Evolutionary conservation across 352 stramenopile genomes (phyloP).

Genomic region (Pythium inflatum): DNA sequence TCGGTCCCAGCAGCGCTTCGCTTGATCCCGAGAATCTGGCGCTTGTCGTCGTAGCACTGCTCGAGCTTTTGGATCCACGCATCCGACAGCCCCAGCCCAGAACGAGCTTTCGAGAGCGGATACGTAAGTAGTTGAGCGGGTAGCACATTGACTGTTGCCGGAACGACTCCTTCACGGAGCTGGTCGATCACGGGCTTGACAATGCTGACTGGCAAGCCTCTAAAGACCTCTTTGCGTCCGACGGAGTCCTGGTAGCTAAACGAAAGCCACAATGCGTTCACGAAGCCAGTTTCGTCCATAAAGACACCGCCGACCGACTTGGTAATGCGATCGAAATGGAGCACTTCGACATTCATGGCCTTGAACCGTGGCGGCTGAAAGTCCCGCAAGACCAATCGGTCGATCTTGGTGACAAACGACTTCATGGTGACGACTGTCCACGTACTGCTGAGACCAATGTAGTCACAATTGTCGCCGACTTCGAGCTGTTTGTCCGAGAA

Average conservation of each 20-base stretch:
- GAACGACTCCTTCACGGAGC: constrained; percentile 49
- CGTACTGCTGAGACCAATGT: constrained; percentile 85
- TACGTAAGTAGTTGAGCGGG: constrained; percentile 82
- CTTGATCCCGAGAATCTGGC: constrained; percentile 88
- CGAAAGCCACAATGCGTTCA: constrained; percentile 84
- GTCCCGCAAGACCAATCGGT: constrained; percentile 80
- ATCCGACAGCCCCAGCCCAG: constrained; percentile 82
- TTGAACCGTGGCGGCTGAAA: constrained; percentile 88
- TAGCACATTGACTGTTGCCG: constrained; percentile 63
- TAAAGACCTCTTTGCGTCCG: constrained; percentile 85
- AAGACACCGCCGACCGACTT: constrained; percentile 87
- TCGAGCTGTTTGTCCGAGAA: constrained; percentile 68
- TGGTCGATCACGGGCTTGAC: constrained; percentile 69
- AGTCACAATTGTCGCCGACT: constrained; percentile 79
- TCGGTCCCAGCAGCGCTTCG: constrained; percentile 70
- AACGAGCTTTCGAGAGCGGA: constrained; percentile 84
- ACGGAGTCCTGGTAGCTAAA: constrained; percentile 86
- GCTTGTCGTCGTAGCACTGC: constrained; percentile 76
- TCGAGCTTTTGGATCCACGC: constrained; percentile 87
- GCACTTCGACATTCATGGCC: constrained; percentile 80
- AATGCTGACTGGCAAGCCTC: constrained; percentile 69
- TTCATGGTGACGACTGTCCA: constrained; percentile 89
- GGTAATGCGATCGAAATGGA: constrained; percentile 90
- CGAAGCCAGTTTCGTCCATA: constrained; percentile 67
- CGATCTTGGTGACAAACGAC: constrained; percentile 83